Conservation (phyloP, 352 stramenopile genomes). For the Elongisporangium prolatum region DNA sequence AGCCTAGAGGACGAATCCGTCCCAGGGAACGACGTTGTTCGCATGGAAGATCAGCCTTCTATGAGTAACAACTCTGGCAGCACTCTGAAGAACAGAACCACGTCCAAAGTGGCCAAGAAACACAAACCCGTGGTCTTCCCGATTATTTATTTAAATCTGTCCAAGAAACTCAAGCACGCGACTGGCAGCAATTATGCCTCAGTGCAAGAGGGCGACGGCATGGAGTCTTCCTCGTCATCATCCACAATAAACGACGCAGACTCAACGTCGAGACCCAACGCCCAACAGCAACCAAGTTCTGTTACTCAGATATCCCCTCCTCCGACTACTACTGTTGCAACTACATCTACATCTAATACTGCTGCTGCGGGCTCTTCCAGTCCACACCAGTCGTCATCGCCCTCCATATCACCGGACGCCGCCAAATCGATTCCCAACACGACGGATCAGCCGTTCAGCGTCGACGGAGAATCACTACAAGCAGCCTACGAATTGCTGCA, state of each 20-base stretch:
- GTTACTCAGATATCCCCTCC: not conserved
- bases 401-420: constrained; percentile 1
- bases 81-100: constrained; percentile 13
- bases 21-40: not conserved
- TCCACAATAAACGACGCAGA: not conserved
- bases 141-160: constrained; percentile 82
- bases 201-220: constrained; percentile 1
- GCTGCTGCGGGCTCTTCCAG: not conserved
- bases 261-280: not conserved
- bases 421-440: constrained; percentile 12
- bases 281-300: not conserved
- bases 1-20: constrained; percentile 27
- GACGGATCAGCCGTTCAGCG: constrained; percentile 24
- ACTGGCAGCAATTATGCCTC: not conserved
- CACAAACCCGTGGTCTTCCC: constrained; percentile 55
- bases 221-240: not conserved
- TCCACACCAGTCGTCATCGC: constrained; percentile 6
- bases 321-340: not conserved
- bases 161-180: constrained; percentile 50
- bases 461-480: constrained; percentile 68
- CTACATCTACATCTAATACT: not conserved
- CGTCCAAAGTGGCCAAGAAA: constrained; percentile 21
- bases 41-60: constrained; percentile 2
- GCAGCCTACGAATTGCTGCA: constrained; percentile 66
- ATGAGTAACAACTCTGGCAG: constrained; percentile 15